These are phyloP conservation scores for Turnera subulata DNA, from an alignment of 345 rosid genomes.

Conservation along the genomic window DNA sequence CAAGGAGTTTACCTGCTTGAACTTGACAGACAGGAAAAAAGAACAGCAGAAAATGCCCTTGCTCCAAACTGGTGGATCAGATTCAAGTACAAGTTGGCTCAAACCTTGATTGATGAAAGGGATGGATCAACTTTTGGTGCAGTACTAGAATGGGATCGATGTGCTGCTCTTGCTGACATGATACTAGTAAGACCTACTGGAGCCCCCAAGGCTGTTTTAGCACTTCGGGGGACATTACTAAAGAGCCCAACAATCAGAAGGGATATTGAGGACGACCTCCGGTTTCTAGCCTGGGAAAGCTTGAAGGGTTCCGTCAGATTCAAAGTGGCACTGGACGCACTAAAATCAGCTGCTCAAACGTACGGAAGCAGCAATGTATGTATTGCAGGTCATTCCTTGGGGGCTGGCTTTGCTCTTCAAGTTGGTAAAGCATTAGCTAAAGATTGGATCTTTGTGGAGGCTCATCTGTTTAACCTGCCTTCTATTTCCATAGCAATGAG, in stretches of 20 bases:
- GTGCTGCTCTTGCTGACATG: slow-evolving; percentile 77
- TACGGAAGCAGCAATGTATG: slow-evolving; percentile 79
- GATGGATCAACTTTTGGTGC: slow-evolving; percentile 89
- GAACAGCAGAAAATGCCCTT: slow-evolving; percentile 55
- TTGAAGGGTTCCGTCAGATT: slow-evolving; percentile 90
- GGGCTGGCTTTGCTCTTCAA: slow-evolving; percentile 94
- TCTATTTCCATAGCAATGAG: slow-evolving; percentile 88
- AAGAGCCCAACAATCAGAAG: slow-evolving; percentile 75
- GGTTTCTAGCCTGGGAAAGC: slow-evolving; percentile 93
- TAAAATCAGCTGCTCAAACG: slow-evolving; percentile 58
- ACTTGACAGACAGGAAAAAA: slow-evolving; percentile 81
- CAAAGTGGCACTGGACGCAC: slow-evolving; percentile 55
- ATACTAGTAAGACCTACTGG: slow-evolving; percentile 83
- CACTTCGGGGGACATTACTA: slow-evolving; percentile 78
- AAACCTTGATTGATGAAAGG: slow-evolving; percentile 70
- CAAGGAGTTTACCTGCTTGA: slow-evolving; percentile 93
- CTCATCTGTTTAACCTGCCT: slow-evolving; percentile 93
- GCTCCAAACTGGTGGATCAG: slow-evolving; percentile 96
- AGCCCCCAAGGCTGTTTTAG: slow-evolving; percentile 81
- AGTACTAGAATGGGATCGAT: slow-evolving; percentile 82
- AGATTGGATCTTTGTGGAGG: slow-evolving; percentile 70
- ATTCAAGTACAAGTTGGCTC: slow-evolving; percentile 74
- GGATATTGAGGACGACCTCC: slow-evolving; percentile 88
- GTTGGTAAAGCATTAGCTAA: slow-evolving; percentile 92
- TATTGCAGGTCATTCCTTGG: slow-evolving; percentile 87